Evolutionary conservation across 1,139 yeast genomes (phyloP).

Genomic region (Magnusiomyces paraingens): DNA sequence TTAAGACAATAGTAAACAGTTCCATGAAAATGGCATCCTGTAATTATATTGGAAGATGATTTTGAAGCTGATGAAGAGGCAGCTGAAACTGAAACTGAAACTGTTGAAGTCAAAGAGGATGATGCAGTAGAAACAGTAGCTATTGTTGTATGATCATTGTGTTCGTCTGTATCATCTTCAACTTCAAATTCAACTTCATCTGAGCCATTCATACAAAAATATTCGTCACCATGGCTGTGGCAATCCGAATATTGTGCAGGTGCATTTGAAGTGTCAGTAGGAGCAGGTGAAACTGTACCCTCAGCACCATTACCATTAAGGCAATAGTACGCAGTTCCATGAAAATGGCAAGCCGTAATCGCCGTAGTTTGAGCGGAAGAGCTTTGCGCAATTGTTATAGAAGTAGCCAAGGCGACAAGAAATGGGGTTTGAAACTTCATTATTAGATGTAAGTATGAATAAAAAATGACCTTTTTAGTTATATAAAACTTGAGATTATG

Average conservation of each 20-base stretch:
- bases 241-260: conserved; percentile 31
- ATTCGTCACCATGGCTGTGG: conserved; percentile 31
- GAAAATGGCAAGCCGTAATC: conserved; percentile 33
- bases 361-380: not conserved
- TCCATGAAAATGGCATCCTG: conserved; percentile 14
- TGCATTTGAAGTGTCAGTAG: conserved; percentile 23
- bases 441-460: not conserved
- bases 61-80: not conserved
- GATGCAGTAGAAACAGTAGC: not conserved
- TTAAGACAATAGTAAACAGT: conserved; percentile 5
- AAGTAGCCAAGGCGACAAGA: not conserved
- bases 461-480: not conserved
- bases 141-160: not conserved
- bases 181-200: conserved; percentile 28
- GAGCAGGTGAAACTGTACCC: conserved; percentile 33
- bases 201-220: conserved; percentile 25
- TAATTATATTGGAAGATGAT: conserved; percentile 1
- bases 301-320: conserved; percentile 30
- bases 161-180: conserved; percentile 14
- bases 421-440: not conserved
- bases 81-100: not conserved
- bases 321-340: conserved; percentile 29
- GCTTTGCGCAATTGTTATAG: not conserved
- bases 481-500: not conserved
- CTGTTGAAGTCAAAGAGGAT: not conserved